A percentile compares a stretch with the other conserved stretches of the same genome.
These are phyloP conservation scores for Mucor indicus DNA, from an alignment of 371 early-diverging fungal species.

Conservation along the genomic window DNA sequence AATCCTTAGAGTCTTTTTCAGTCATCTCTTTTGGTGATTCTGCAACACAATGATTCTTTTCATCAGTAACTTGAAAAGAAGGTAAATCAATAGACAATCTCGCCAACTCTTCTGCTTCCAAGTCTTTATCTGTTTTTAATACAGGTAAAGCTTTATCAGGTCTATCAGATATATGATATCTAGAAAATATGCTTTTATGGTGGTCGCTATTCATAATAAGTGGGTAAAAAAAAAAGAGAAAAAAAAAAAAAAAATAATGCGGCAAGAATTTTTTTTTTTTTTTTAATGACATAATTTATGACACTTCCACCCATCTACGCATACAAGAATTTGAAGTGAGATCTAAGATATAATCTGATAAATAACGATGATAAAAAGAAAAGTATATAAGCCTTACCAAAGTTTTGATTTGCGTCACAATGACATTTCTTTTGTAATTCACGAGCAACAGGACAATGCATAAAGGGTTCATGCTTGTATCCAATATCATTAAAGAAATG, in stretches of 20 bases:
- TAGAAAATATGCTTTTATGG: background rate
- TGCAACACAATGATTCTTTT: constrained; percentile 4
- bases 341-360: constrained; percentile 8
- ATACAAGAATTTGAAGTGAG: constrained; percentile 31
- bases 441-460: constrained; percentile 62
- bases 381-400: constrained; percentile 41
- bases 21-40: no score
- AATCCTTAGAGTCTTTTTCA: background rate
- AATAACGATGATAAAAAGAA: no score
- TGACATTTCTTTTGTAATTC: constrained; percentile 60
- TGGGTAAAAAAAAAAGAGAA: background rate
- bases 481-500: constrained; percentile 91
- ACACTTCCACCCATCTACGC: constrained; percentile 28
- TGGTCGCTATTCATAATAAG: no score
- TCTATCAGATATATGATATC: constrained; percentile 1
- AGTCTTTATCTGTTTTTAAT: constrained; percentile 23
- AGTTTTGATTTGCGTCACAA: constrained; percentile 54
- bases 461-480: constrained; percentile 67
- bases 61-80: constrained; percentile 9
- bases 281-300: no score
- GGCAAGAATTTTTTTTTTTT: no score
- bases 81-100: constrained; percentile 12
- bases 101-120: constrained; percentile 19
- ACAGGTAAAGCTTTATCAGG: constrained; percentile 19
- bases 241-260: background rate